A percentile compares a stretch with the other conserved stretches of the same genome.
Evolutionary conservation across 495 filamentous ascomycete genomes (phyloP).

Genomic region (Penicillium herquei): DNA sequence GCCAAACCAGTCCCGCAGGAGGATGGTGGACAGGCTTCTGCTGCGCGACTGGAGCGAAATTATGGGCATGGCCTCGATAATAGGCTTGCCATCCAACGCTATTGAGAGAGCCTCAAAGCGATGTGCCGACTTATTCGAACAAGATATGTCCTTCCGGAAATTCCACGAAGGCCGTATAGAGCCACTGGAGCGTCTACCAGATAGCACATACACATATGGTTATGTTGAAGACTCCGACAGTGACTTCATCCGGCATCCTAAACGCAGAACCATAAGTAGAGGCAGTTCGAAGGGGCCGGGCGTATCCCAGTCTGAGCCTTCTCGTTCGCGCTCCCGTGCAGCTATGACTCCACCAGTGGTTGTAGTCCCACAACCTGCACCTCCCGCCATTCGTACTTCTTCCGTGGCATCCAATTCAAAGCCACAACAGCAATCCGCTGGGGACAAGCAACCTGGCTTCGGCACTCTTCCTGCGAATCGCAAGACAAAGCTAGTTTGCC

Average conservation of each 20-base stretch:
- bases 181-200: constrained; percentile 20
- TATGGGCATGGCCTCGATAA: constrained; percentile 68
- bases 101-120: constrained; percentile 64
- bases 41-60: constrained; percentile 80
- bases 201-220: constrained; percentile 24
- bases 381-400: neutral
- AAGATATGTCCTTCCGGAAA: constrained; percentile 60
- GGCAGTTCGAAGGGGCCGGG: neutral
- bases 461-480: neutral
- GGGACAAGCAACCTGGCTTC: neutral
- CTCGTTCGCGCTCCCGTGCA: neutral
- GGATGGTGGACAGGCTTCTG: constrained; percentile 24
- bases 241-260: neutral
- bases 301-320: neutral
- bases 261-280: neutral
- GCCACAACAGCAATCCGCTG: neutral
- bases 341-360: neutral
- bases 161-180: constrained; percentile 43
- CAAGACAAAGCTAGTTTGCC: neutral
- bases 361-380: neutral
- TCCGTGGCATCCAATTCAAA: neutral
- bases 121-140: constrained; percentile 67
- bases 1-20: neutral
- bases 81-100: constrained; percentile 59
- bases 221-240: constrained; percentile 19